A percentile compares a stretch with the other conserved stretches of the same genome.
These are phyloP conservation scores for Ceratobasidium sp. DNA, from an alignment of 1,284 basidiomycete species.

Conservation along the genomic window DNA sequence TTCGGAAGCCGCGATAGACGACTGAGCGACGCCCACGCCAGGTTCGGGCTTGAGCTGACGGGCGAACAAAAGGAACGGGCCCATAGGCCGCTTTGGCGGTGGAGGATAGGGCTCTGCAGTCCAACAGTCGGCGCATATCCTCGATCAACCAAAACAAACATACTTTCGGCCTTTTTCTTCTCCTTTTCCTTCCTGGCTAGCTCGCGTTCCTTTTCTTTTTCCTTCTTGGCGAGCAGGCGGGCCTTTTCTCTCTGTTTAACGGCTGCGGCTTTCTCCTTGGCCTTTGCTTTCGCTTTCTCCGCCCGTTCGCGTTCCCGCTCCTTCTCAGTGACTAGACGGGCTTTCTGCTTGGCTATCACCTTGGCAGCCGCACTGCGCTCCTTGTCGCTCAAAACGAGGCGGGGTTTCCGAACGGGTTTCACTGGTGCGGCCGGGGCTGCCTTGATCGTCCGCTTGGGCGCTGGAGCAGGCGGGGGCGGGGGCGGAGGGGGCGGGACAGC, in stretches of 20 bases:
- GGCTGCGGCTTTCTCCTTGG: background rate
- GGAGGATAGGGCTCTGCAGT: slow-evolving; percentile 16
- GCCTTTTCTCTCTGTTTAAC: too few relatives aligned
- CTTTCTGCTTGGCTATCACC: background rate
- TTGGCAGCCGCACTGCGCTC: background rate
- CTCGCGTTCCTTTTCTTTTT: background rate
- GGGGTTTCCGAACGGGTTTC: background rate
- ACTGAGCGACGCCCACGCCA: background rate
- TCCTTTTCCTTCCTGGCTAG: too few relatives aligned
- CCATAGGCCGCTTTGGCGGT: slow-evolving; percentile 7
- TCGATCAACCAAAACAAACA: background rate
- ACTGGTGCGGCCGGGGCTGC: background rate
- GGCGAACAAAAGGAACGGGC: background rate
- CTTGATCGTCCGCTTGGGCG: slow-evolving; percentile 5
- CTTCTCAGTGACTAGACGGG: background rate
- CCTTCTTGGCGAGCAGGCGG: background rate
- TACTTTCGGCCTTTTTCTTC: slow-evolving; percentile 11
- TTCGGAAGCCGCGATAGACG: background rate
- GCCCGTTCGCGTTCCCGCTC: background rate
- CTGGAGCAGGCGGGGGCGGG: background rate
- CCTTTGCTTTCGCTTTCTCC: background rate
- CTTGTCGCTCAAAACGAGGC: slow-evolving; percentile 19
- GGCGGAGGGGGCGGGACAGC: slow-evolving; percentile 19
- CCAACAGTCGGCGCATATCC: background rate
- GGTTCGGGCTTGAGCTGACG: background rate